Evolutionary conservation across 1,284 basidiomycete genomes (phyloP), one percentile per base, ranked within the genome.

Genomic region (Mrakiaceae sp.): DNA sequence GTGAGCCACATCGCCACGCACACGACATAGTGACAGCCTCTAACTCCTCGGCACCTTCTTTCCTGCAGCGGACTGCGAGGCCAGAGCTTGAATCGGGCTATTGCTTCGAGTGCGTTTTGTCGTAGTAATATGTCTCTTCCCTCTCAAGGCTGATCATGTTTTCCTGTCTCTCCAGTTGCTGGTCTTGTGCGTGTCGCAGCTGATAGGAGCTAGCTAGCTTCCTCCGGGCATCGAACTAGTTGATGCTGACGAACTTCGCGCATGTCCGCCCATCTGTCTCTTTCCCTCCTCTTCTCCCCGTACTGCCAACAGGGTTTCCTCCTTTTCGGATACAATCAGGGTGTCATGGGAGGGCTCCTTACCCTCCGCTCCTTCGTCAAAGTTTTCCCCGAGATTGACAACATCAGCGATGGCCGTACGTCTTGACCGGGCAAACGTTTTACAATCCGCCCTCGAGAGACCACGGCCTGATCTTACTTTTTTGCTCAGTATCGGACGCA

Each of bases 281-380:
- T 27, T 27, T 27, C 27, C 27, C 27, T 27, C 27, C 27, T 27
- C 27, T 27, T 27, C 27, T 2, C 27, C 27, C 27, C 27, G 27
- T 27, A 27, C 27, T 27, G 27, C 27, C 27, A 27, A 27, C 27
- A 27, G 3, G 55, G 55, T 8, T 57, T 57, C 43, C 14, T 57
- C 14, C 55, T 57, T 10, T 57, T 44, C 14, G 43, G 43, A 4
- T 57, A 46, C 14, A 75, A 77, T 67, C 76, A 77, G 66, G 76
- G 76, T 60, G 76, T 78, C 48, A 72, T 78, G 71, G 71, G 70
- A 6, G 72, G 72, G 11, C 71, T 78, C 4, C 69, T 77, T 46
- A 76, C 75, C 1, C 67, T 73, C 0, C 68, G 68, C 1, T 54
- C 70, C 0, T 74, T 74, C 66, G 62, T 66, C 44, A 63, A 50